Base-by-base conservation (phyloP, 2,329 filamentous ascomycete genomes). In the Colletotrichum lupini region DNA sequence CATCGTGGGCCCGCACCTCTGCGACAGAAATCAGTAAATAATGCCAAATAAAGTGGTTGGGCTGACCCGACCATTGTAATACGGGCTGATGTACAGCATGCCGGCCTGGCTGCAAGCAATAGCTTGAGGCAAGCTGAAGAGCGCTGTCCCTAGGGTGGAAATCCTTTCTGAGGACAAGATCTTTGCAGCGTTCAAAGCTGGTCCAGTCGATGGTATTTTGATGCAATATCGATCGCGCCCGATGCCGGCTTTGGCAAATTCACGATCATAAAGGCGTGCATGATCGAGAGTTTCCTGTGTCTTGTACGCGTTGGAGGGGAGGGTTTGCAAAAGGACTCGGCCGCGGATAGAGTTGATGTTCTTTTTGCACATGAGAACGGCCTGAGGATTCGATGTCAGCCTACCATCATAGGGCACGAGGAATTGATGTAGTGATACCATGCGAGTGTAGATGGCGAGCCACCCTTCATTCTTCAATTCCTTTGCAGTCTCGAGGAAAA, bases 161-260 rank as follows among this genome's bases (percentile, higher is more conserved):
- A 87, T 87, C 4, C 85, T 85, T 72, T 87, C 85, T 1, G 77
- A 74, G 4, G 80, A 80, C 37, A 88, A 80, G 16, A 82, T 79
- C 60, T 82, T 84, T 32, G 83, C 84, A 0, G 85, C 86, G 65
- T 83, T 85, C 30, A 88, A 77, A 11, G 84, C 86, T 0, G 86
- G 82, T 0, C 86, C 86, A 0, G 86, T 88, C 30, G 82, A 83
- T 11, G 86, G 86, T 28, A 88, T 87, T 77, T 88, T 88, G 81
- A 88, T 87, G 75, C 83, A 86, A 76, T 84, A 87, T 12, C 84
- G 81, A 69, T 87, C 85, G 22, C 84, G 81, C 4, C 81, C 75
- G 57, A 88, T 85, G 1, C 85, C 85, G 2, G 81, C 83, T 5
- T 79, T 81, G 5, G 82, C 81, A 67, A 88, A 87, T 76, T 88